These are phyloP conservation scores for Pharus latifolius DNA, from an alignment of 176 grass and related monocot species.

Conservation along the genomic window DNA sequence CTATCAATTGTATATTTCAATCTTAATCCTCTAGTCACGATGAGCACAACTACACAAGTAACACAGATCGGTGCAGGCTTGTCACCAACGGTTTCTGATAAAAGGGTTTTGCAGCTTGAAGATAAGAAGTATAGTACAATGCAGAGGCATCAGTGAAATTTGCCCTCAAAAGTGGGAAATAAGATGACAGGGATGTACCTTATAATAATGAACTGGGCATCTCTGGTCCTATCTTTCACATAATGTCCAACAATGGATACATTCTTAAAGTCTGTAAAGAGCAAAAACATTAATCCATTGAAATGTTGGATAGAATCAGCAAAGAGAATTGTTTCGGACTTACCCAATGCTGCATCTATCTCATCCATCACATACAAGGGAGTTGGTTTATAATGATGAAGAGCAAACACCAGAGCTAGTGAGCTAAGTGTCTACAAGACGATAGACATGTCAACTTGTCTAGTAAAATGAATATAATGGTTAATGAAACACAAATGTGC, in stretches of 20 bases:
- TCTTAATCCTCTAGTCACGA: too few species aligned
- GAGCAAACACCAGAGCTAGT: slow-evolving; percentile 91
- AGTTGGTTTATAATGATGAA: slow-evolving; percentile 99
- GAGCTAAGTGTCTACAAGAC: slow-evolving; percentile 77
- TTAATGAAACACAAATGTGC: neutral
- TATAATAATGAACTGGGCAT: slow-evolving; percentile 98
- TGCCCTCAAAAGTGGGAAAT: neutral
- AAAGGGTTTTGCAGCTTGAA: neutral
- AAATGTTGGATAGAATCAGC: neutral
- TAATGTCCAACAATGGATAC: slow-evolving; percentile 98
- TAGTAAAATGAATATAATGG: neutral
- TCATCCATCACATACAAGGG: slow-evolving; percentile 98
- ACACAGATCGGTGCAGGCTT: too few species aligned
- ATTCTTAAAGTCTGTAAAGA: slow-evolving; percentile 89
- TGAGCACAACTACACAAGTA: too few species aligned
- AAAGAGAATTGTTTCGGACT: neutral
- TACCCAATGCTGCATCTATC: slow-evolving; percentile 97
- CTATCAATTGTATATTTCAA: too few species aligned
- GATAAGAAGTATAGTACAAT: neutral
- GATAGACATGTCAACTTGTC: neutral
- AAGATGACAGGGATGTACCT: slow-evolving; percentile 28
- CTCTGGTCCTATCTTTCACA: slow-evolving; percentile 92
- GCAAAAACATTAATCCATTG: slow-evolving; percentile 3
- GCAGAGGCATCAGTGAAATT: neutral
- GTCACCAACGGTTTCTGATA: neutral